Conservation (phyloP, 1,284 basidiomycete species). For the Fistulina hepatica region DNA sequence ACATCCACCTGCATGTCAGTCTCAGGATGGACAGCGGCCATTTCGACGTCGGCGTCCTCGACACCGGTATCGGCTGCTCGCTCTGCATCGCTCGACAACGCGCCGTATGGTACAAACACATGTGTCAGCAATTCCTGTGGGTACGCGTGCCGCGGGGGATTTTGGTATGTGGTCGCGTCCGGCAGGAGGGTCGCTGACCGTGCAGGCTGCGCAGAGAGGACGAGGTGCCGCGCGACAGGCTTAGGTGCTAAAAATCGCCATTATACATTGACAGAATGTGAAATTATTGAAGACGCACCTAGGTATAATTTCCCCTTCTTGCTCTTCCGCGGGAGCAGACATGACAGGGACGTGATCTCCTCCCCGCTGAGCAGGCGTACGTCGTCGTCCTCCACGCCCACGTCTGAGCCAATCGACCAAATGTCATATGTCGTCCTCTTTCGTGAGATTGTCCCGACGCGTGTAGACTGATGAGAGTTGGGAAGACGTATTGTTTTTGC, state of each 20-base stretch:
- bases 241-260: conserved; percentile 37
- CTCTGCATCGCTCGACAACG: conserved; percentile 28
- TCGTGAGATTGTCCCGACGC: conserved; percentile 37
- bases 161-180: conserved; percentile 25
- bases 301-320: conserved; percentile 49
- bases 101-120: conserved; percentile 51
- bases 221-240: conserved; percentile 43
- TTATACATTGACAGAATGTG: conserved; percentile 5
- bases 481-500: conserved; percentile 3
- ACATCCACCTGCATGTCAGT: conserved; percentile 11
- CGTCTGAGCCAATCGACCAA: conserved; percentile 44
- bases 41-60: conserved; percentile 14
- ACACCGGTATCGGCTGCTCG: conserved; percentile 12
- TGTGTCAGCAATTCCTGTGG: conserved; percentile 52
- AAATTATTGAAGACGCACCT: conserved; percentile 28
- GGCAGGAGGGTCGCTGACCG: conserved; percentile 11
- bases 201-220: conserved; percentile 33
- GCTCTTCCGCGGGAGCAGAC: conserved; percentile 49
- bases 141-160: conserved; percentile 47
- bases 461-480: conserved; percentile 21
- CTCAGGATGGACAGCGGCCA: conserved; percentile 5
- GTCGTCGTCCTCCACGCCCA: conserved; percentile 30
- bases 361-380: conserved; percentile 42
- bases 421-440: conserved; percentile 50
- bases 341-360: conserved; percentile 48